Evolutionary conservation across 495 filamentous ascomycete genomes (phyloP), one percentile per base, ranked within the genome.

Genomic region (Tuber brumale): DNA sequence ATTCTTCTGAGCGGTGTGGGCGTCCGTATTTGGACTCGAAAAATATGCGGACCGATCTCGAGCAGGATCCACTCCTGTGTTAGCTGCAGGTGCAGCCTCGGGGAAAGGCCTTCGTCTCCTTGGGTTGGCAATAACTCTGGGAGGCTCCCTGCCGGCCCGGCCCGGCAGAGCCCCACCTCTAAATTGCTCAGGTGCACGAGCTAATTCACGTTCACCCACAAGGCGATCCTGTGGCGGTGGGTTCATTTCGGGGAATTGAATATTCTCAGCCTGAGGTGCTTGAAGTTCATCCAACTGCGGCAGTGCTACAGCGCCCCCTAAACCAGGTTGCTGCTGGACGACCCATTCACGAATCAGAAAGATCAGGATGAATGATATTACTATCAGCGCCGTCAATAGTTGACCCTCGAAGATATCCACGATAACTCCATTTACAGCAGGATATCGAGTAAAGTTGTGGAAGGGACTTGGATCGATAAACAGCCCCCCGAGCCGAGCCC

Each of bases 271-370:
- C 57, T 35, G 57, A 35, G 57, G 57, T 46, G 83, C 82, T 75
- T 88, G 84, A 42, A 86, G 79, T 80, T 89, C 84, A 81, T 89
- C 84, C 84, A 90, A 82, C 43, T 69, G 80, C 9, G 77, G 81
- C n/a, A 80, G 27, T 43, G 76, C 75, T 31, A 84, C 86, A 66
- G 57, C 57, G 57, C 70, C 82, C 3, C 80, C 85, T 80, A 92
- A 86, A 76, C 92, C 92, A 16, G 94, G 94, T 82, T 97, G 96
- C 82, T 98, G 95, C 81, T 98, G 95, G 9, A 98, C 94, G 57
- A 99, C 95, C 89, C 97, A 99, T 85, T 99, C 95, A 27, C 95
- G 87, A 72, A 99, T 97, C 27, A 99, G 85, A 79, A 99, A 97
- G 61, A 99, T 90, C 45, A 99, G 85, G 72, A 99, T 97, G 83